phyloP scores from a whole-genome alignment of 2,329 filamentous ascomycete genomes.

The Aspergillus terreus region DNA sequence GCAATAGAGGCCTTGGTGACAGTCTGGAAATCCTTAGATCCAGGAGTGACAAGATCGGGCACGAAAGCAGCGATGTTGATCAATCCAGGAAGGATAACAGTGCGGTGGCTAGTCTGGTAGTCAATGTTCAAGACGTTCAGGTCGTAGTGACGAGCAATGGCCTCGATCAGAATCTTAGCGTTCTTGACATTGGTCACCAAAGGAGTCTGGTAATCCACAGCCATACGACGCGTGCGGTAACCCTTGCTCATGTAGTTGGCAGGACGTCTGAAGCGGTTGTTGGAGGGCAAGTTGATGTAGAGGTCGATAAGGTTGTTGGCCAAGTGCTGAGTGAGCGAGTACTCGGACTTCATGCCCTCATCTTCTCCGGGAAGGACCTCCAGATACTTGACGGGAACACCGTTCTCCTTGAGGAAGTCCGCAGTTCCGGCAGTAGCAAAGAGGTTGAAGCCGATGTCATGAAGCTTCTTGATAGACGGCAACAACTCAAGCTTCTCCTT shows the following conservation, averaged over 20 bases:
- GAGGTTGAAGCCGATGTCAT: conserved; percentile 88
- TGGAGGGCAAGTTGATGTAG: conserved; percentile 99
- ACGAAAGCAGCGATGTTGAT: conserved; percentile 80
- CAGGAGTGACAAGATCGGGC: conserved; percentile 63
- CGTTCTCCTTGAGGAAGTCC: conserved; percentile 92
- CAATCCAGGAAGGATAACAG: conserved; percentile 67
- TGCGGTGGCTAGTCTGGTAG: conserved; percentile 84
- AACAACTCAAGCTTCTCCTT: conserved; percentile 99
- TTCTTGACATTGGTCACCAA: conserved; percentile 99
- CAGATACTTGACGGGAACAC: conserved; percentile 86
- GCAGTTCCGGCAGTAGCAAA: conserved; percentile 96
- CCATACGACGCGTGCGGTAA: conserved; percentile 95
- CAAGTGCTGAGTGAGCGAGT: conserved; percentile 93
- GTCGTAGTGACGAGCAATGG: conserved; percentile 83
- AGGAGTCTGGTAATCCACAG: conserved; percentile 94
- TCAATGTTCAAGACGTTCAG: conserved; percentile 79
- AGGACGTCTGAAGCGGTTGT: conserved; percentile 92
- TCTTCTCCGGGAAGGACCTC: conserved; percentile 77
- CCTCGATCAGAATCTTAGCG: conserved; percentile 94
- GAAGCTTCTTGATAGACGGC: conserved; percentile 82
- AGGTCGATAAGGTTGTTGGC: conserved; percentile 97
- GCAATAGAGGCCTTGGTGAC: conserved; percentile 71
- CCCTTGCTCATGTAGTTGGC: conserved; percentile 99
- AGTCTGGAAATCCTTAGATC: conserved; percentile 64
- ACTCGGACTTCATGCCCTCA: conserved; percentile 88